Evolutionary conservation across 2,329 filamentous ascomycete genomes (phyloP).

Genomic region (Zymoseptoria pseudotritici): DNA sequence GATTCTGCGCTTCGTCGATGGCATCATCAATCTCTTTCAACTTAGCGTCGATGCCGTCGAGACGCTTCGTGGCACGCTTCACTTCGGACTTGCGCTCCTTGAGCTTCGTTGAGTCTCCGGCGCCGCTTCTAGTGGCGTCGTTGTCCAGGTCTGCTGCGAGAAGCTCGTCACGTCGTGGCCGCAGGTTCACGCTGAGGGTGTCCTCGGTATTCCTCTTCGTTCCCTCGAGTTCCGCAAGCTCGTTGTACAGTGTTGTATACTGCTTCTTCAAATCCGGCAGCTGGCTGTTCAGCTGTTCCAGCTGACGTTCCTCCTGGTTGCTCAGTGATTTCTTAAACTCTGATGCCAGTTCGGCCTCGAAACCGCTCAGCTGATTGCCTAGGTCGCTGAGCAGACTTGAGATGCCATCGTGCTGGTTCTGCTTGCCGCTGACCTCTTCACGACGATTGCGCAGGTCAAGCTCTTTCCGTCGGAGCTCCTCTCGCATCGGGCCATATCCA

Average conservation of each 20-base stretch:
- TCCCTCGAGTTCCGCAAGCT: constrained; percentile 68
- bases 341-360: constrained; percentile 71
- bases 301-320: constrained; percentile 69
- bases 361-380: constrained; percentile 64
- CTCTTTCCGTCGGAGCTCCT: constrained; percentile 70
- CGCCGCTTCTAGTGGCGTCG: constrained; percentile 42
- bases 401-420: constrained; percentile 57
- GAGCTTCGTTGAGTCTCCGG: constrained; percentile 55
- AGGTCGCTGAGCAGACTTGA: constrained; percentile 52
- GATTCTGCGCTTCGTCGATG: constrained; percentile 53
- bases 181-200: constrained; percentile 81
- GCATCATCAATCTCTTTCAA: constrained; percentile 67
- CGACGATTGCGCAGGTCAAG: constrained; percentile 65
- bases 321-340: constrained; percentile 90
- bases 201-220: constrained; percentile 78
- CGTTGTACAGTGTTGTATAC: constrained; percentile 65
- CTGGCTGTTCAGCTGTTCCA: constrained; percentile 61
- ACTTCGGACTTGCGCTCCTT: constrained; percentile 76
- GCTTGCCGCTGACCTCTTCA: constrained; percentile 66
- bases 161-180: constrained; percentile 79
- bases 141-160: constrained; percentile 67
- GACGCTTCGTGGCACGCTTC: constrained; percentile 63
- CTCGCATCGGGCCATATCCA: constrained; percentile 70
- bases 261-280: constrained; percentile 70
- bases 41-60: constrained; percentile 60